phyloP scores from a whole-genome alignment of 768 basidiomycete species.

The Mrakia frigida region DNA sequence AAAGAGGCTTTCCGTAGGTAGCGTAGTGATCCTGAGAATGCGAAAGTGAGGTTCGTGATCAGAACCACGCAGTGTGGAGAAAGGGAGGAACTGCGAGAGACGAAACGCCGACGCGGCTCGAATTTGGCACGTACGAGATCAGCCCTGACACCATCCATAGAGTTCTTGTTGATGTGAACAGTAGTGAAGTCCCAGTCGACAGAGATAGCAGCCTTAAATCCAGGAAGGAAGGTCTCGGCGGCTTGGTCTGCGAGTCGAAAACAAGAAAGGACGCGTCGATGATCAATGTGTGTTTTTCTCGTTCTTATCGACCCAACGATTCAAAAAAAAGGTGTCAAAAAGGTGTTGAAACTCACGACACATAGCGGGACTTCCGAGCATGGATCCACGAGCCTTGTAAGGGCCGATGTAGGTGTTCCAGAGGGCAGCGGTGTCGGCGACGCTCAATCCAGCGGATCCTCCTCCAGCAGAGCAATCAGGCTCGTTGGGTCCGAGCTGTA shows the following conservation, averaged over 20 bases:
- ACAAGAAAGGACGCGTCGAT: neutral
- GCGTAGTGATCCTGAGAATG: constrained; percentile 34
- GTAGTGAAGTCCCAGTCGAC: constrained; percentile 37
- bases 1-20: constrained; percentile 29
- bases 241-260: constrained; percentile 37
- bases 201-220: constrained; percentile 37
- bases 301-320: neutral
- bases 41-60: neutral
- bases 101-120: neutral
- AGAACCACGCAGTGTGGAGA: neutral
- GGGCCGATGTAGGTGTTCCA: constrained; percentile 43
- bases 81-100: neutral
- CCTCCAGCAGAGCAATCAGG: constrained; percentile 42
- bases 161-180: constrained; percentile 34
- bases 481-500: constrained; percentile 42
- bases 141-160: constrained; percentile 40
- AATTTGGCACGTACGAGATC: constrained; percentile 39
- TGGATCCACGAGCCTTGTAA: constrained; percentile 37
- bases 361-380: constrained; percentile 43
- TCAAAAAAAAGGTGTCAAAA: neutral
- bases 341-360: constrained; percentile 34
- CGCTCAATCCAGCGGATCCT: constrained; percentile 24
- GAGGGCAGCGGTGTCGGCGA: constrained; percentile 34
- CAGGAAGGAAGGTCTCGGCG: constrained; percentile 42
- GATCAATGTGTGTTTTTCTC: neutral